Evolutionary conservation across 495 filamentous ascomycete species (phyloP).

Genomic region (Podospora tetraspora): DNA sequence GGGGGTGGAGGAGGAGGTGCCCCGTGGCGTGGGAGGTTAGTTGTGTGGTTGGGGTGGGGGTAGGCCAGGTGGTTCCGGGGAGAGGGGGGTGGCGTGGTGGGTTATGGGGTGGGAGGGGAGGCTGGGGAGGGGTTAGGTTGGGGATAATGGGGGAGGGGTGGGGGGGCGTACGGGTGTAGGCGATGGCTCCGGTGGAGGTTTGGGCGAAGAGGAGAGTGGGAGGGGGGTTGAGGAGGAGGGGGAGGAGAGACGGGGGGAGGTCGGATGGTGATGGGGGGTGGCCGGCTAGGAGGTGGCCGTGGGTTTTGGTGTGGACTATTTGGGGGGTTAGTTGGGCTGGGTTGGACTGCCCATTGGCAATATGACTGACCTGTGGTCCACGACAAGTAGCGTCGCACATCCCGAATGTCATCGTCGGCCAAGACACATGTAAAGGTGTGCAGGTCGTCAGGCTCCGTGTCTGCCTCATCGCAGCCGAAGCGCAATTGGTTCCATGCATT

Average conservation of each 20-base stretch:
- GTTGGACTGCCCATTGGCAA: not conserved
- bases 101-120: conserved; percentile 17
- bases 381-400: conserved; percentile 26
- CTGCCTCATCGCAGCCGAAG: conserved; percentile 20
- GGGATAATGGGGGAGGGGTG: not conserved
- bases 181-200: conserved; percentile 23
- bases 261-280: conserved; percentile 9
- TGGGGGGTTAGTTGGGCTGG: not conserved
- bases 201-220: conserved; percentile 18
- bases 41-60: conserved; percentile 29
- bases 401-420: conserved; percentile 27
- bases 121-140: not conserved
- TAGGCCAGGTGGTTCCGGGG: conserved; percentile 3
- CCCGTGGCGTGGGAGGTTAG: conserved; percentile 46
- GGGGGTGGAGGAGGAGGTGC: conserved; percentile 47
- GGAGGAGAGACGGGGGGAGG: conserved; percentile 8
- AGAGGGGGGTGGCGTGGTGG: conserved; percentile 24
- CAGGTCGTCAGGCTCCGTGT: conserved; percentile 37
- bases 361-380: conserved; percentile 38
- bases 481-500: conserved; percentile 48
- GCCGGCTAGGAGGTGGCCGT: conserved; percentile 11
- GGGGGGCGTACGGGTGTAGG: conserved; percentile 12
- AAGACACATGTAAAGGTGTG: conserved; percentile 35
- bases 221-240: not conserved
- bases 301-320: conserved; percentile 12